Percentiles rank a stretch among this genome's conserved stretches.
Conservation (phyloP, 2,329 filamentous ascomycete species). For the Botrytis deweyae region DNA sequence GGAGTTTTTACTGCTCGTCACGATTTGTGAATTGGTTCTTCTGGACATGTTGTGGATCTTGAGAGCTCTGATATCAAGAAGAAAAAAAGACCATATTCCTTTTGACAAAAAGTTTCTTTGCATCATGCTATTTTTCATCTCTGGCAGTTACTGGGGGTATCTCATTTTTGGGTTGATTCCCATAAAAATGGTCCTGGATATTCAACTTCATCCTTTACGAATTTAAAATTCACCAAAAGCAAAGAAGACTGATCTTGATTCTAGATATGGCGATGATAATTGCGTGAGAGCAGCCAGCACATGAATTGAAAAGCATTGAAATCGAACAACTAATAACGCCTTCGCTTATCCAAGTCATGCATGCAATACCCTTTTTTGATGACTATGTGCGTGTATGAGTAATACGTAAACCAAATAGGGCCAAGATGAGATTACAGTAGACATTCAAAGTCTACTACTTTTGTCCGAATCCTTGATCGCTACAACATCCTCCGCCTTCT, state of each 20-base stretch:
- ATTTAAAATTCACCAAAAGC: not conserved
- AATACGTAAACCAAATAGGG: too few relatives aligned
- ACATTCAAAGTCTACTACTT: conserved; percentile 24
- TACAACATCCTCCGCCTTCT: conserved; percentile 18
- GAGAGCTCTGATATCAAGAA: not conserved
- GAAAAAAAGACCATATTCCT: not conserved
- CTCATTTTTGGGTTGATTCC: not conserved
- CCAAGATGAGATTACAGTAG: not conserved
- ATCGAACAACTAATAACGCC: not conserved
- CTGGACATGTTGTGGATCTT: conserved; percentile 9
- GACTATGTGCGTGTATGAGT: not conserved
- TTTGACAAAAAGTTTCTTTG: not conserved
- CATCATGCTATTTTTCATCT: not conserved
- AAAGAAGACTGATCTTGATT: not conserved
- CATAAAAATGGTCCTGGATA: not conserved
- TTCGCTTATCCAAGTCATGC: not conserved
- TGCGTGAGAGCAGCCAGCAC: not conserved
- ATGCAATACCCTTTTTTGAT: not conserved
- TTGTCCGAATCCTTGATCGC: conserved; percentile 19
- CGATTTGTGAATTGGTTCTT: not conserved
- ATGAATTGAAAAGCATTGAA: not conserved
- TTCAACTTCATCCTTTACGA: conserved; percentile 1
- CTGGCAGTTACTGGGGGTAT: not conserved
- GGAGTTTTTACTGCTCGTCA: conserved; percentile 10
- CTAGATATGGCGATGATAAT: not conserved